Conservation (phyloP, 2,329 filamentous ascomycete species). For the Arthrinium phaeospermum region DNA sequence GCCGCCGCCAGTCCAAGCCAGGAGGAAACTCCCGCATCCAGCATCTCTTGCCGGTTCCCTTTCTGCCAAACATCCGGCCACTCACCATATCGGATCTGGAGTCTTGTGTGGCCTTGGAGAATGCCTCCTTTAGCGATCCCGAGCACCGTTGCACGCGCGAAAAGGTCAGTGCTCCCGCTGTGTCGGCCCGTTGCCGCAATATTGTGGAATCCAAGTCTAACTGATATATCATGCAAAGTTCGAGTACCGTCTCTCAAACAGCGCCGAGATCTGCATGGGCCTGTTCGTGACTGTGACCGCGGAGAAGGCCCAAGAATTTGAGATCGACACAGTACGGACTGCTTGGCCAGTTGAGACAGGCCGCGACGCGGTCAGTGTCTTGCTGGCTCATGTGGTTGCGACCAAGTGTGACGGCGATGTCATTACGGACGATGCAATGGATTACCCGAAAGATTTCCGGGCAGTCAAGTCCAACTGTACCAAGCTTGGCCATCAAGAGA, state of each 20-base stretch:
- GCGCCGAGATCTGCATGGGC: conserved; percentile 79
- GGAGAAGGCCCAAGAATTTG: conserved; percentile 51
- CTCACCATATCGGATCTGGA: conserved; percentile 71
- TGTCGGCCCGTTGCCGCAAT: not conserved
- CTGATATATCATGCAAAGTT: conserved; percentile 57
- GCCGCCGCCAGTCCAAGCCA: conserved; percentile 41
- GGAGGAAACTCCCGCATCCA: conserved; percentile 44
- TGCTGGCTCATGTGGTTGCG: conserved; percentile 80
- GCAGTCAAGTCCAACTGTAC: conserved; percentile 51
- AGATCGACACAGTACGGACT: conserved; percentile 58
- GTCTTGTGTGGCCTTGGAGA: conserved; percentile 61
- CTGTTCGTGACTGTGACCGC: conserved; percentile 73
- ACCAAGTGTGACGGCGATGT: conserved; percentile 69
- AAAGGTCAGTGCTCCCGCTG: conserved; percentile 50
- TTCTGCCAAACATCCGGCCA: conserved; percentile 76
- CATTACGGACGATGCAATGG: conserved; percentile 81
- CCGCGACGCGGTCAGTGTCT: conserved; percentile 61
- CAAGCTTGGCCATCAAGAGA: conserved; percentile 71
- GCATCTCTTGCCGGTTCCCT: conserved; percentile 59
- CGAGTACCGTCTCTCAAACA: conserved; percentile 74
- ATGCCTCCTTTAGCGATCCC: conserved; percentile 57
- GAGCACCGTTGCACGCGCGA: conserved; percentile 57
- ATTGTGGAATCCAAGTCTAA: not conserved
- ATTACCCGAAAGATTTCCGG: conserved; percentile 71
- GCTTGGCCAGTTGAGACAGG: conserved; percentile 65